Evolutionary conservation across 768 basidiomycete genomes (phyloP), one percentile per base, ranked within the genome.

Genomic region (Leccinum subtestaceum): DNA sequence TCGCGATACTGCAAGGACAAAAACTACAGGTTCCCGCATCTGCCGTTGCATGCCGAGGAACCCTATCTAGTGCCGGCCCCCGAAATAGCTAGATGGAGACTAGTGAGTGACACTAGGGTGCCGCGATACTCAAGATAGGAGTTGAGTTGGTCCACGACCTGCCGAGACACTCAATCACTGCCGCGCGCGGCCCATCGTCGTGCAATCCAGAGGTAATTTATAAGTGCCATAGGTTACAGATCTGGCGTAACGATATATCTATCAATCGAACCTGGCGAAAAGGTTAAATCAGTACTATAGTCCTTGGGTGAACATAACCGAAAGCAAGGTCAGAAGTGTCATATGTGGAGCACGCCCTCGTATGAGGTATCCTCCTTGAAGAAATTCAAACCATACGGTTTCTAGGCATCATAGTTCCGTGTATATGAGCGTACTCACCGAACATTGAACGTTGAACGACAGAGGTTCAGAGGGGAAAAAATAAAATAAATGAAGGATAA

Each of bases 311-410:
- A 3, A 53, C 11, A 29, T 1, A 2, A 10, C 12, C 23, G 7
- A 50, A 34, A 45, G 5, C 32, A 59, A 52, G 25, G 27, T 72
- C 71, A 72, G 71, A 60, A 49, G 27, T 86, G 89, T 89, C 88
- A 85, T 67, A 67, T 81, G 84, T 87, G 90, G 88, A 88, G 89
- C 89, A 76, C 80, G 73, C 83, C 87, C 86, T 67, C 71, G 64
- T 58, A 60, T 55, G 57, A 77, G 84, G 85, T 87, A 88, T 89
- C 75, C 87, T 85, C 90, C 90, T 78, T 91, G 90, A 92, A 92
- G 90, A 92, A 92, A 92, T 91, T 91, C 90, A 87, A 86, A 74
- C 62, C 34, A 63, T 60, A 75, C 77, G 75, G 71, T 72, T 74
- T 70, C 70, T 59, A 72, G 75, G 67, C 85, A 88, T 88, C 87